Evolutionary conservation across 495 filamentous ascomycete genomes (phyloP).

Genomic region (Wilcoxina mikolae): DNA sequence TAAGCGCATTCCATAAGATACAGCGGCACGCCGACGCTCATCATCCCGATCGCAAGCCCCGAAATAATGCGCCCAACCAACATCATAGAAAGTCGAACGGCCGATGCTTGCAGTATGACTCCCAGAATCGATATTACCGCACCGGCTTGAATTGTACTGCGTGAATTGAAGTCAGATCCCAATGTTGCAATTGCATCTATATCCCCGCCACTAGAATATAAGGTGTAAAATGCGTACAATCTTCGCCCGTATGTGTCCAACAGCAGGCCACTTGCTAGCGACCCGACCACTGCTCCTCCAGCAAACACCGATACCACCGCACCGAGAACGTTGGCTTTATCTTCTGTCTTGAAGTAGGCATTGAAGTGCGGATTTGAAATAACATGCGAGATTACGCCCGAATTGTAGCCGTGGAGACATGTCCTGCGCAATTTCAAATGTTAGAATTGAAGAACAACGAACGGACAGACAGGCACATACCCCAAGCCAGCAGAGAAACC

Average conservation of each 20-base stretch:
- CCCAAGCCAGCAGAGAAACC: neutral
- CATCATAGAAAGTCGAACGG: constrained; percentile 40
- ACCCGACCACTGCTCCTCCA: constrained; percentile 16
- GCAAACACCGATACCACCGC: constrained; percentile 6
- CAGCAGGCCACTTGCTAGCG: neutral
- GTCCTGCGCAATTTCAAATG: neutral
- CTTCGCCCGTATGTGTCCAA: neutral
- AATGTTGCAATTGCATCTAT: too few species aligned
- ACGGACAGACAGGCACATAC: neutral
- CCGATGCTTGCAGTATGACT: constrained; percentile 39
- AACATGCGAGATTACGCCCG: constrained; percentile 3
- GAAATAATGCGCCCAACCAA: constrained; percentile 45
- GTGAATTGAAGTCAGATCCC: constrained; percentile 34
- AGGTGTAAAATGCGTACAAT: neutral
- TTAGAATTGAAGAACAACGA: too few species aligned
- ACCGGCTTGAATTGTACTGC: constrained; percentile 40
- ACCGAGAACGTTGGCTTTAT: neutral
- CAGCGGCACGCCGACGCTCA: constrained; percentile 42
- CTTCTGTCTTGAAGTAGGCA: neutral
- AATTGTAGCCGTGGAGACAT: constrained; percentile 7
- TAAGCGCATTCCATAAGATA: constrained; percentile 39
- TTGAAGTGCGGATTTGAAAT: constrained; percentile 7
- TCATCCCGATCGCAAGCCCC: constrained; percentile 43
- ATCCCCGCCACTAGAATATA: neutral
- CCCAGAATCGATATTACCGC: constrained; percentile 40